These are phyloP conservation scores for Tetragonia tetragonoides DNA, from an alignment of 148 eudicot species.

Conservation along the genomic window DNA sequence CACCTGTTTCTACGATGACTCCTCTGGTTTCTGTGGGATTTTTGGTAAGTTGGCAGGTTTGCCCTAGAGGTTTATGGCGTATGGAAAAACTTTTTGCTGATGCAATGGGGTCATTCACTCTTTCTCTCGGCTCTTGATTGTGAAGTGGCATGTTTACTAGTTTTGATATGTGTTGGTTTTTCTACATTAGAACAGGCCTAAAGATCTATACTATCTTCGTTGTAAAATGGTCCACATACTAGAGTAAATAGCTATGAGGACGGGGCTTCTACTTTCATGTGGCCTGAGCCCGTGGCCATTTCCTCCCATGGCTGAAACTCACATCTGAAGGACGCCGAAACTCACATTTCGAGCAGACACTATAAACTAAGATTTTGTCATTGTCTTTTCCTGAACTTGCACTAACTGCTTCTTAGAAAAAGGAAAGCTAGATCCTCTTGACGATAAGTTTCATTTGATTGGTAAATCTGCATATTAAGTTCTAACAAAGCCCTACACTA, in stretches of 20 bases:
- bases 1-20: not conserved
- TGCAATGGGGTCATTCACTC: not conserved
- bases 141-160: not conserved
- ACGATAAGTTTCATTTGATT: not conserved
- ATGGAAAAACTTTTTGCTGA: not conserved
- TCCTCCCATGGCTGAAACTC: not conserved
- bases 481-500: not conserved
- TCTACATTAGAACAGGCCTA: not conserved
- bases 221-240: not conserved
- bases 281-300: not conserved
- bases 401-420: not conserved
- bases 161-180: not conserved
- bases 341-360: not conserved
- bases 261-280: not conserved
- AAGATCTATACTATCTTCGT: not conserved
- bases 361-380: not conserved
- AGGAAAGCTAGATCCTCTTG: not conserved
- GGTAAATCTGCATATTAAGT: not conserved
- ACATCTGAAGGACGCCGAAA: not conserved
- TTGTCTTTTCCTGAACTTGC: not conserved
- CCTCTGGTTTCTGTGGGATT: not conserved
- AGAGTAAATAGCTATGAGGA: not conserved
- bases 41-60: not conserved
- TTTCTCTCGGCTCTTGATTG: not conserved
- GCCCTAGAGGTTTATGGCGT: not conserved